These are phyloP conservation scores for Pouteria campechiana DNA, from an alignment of 179 eudicot species.

Conservation along the genomic window DNA sequence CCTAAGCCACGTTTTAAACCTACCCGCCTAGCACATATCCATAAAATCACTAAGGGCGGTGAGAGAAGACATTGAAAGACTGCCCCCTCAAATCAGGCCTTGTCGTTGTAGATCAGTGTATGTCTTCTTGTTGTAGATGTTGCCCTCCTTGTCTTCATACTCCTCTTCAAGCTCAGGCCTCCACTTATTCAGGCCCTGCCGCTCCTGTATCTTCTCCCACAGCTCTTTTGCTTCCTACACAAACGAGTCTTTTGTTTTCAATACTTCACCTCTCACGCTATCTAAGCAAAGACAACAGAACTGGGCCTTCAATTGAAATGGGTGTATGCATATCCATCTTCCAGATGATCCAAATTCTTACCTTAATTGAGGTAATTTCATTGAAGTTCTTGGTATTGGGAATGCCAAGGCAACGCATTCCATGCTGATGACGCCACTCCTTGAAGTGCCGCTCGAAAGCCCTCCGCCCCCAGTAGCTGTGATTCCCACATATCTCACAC, in stretches of 20 bases:
- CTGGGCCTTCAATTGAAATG: not conserved
- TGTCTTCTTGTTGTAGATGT: constrained; percentile 92
- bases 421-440: constrained; percentile 98
- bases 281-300: not conserved
- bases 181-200: constrained; percentile 90
- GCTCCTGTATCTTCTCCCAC: constrained; percentile 88
- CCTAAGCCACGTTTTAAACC: no score
- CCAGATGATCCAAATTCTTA: no score
- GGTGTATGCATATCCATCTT: no score
- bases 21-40: no score
- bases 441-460: constrained; percentile 97
- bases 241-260: not conserved
- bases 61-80: not conserved
- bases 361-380: constrained; percentile 93
- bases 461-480: constrained; percentile 97
- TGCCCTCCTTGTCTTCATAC: constrained; percentile 91
- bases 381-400: constrained; percentile 98
- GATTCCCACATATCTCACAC: constrained; percentile 97
- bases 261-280: not conserved
- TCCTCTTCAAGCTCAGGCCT: constrained; percentile 97
- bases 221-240: constrained; percentile 79
- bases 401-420: constrained; percentile 98
- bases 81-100: constrained; percentile 48
- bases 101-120: constrained; percentile 92
- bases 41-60: no score